These are phyloP conservation scores for Exophiala aquamarina DNA, from an alignment of 2,329 filamentous ascomycete species.

Conservation along the genomic window DNA sequence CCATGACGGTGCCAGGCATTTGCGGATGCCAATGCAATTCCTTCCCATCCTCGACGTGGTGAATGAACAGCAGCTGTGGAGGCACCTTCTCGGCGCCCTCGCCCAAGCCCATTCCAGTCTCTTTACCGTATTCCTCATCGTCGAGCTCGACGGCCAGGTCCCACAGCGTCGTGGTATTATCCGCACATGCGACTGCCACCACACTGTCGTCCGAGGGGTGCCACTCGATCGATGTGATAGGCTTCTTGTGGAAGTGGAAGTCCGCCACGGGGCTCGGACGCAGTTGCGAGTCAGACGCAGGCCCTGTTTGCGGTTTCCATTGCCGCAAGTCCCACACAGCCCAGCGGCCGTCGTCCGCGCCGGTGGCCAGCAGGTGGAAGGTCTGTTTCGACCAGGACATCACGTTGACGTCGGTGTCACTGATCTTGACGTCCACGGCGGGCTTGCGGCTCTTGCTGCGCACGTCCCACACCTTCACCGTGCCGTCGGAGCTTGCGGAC, in stretches of 20 bases:
- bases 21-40: constrained; percentile 97
- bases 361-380: constrained; percentile 83
- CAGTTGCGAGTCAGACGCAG: constrained; percentile 43
- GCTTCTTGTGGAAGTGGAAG: constrained; percentile 94
- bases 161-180: constrained; percentile 94
- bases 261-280: constrained; percentile 81
- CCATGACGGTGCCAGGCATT: constrained; percentile 85
- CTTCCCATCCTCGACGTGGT: constrained; percentile 93
- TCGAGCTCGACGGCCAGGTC: constrained; percentile 95
- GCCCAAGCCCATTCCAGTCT: constrained; percentile 60
- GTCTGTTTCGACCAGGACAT: constrained; percentile 93
- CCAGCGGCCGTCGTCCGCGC: constrained; percentile 91
- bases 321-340: constrained; percentile 94
- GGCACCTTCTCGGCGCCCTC: constrained; percentile 58
- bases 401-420: constrained; percentile 87
- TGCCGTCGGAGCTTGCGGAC: constrained; percentile 90
- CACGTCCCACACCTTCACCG: constrained; percentile 93
- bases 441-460: constrained; percentile 84
- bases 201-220: constrained; percentile 97
- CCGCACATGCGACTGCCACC: constrained; percentile 84
- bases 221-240: constrained; percentile 95
- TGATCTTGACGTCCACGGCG: constrained; percentile 84
- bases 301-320: constrained; percentile 70
- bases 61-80: constrained; percentile 91
- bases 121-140: constrained; percentile 84